Percentiles rank a stretch among this genome's conserved stretches.
Evolutionary conservation across 192 early-diverging fungal genomes (phyloP).

Genomic region (Coemansia guatemalensis): DNA sequence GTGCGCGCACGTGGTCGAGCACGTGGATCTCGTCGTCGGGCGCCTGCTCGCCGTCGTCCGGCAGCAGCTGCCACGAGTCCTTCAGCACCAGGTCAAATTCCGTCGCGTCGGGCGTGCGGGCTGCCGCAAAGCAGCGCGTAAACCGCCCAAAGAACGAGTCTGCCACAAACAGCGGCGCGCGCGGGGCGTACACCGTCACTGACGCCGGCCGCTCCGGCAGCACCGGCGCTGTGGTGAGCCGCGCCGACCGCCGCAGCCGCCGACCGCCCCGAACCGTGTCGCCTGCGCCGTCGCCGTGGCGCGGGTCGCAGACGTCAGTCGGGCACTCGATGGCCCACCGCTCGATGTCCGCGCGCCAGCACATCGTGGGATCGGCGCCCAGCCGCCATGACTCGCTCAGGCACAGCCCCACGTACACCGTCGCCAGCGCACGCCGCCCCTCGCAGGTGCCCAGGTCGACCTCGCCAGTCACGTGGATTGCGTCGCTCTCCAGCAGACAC

Average conservation of each 20-base stretch:
- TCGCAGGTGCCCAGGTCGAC: conserved; percentile 8
- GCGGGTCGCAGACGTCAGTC: conserved; percentile 16
- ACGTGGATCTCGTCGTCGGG: conserved; percentile 36
- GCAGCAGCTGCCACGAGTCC: conserved; percentile 47
- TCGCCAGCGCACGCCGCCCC: conserved; percentile 10
- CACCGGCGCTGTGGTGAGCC: conserved; percentile 1
- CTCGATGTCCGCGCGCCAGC: conserved; percentile 23
- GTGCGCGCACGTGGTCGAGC: conserved; percentile 24
- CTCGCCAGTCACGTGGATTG: conserved; percentile 28
- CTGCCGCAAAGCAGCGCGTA: conserved; percentile 39
- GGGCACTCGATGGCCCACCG: conserved; percentile 46
- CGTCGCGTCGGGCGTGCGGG: conserved; percentile 8
- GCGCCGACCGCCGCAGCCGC: conserved; percentile 18
- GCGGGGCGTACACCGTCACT: conserved; percentile 25
- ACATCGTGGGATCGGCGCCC: conserved; percentile 42
- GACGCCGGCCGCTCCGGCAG: conserved; percentile 7
- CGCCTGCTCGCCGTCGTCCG: background rate
- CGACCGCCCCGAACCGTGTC: background rate
- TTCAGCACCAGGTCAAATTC: conserved; percentile 30
- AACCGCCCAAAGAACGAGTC: conserved; percentile 47
- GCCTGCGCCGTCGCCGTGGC: background rate
- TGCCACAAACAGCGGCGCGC: conserved; percentile 30
- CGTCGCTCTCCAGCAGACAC: conserved; percentile 48
- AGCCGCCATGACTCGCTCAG: conserved; percentile 36
- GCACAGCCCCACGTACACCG: conserved; percentile 7